These are phyloP conservation scores for Oryza longistaminata DNA, from an alignment of 176 grass and related monocot genomes.

Conservation along the genomic window DNA sequence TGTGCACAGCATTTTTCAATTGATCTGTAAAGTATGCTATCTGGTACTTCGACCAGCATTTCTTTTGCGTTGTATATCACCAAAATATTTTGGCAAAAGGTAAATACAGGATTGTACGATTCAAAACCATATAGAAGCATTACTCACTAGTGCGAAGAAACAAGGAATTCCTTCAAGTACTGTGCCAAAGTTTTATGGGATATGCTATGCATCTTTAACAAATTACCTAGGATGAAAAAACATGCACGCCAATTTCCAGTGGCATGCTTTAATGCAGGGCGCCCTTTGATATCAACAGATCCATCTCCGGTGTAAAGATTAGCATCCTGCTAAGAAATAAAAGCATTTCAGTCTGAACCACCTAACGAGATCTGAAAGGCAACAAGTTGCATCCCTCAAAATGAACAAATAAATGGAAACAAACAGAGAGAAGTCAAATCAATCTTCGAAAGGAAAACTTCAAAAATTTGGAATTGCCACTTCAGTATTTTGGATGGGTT, in stretches of 20 bases:
- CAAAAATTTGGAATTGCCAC: not conserved
- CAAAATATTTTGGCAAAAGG: not conserved
- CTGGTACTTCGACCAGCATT: not conserved
- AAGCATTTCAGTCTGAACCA: not conserved
- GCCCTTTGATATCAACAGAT: slow-evolving; percentile 54
- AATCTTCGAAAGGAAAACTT: not conserved
- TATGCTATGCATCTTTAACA: not conserved
- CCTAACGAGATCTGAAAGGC: not conserved
- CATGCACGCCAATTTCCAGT: slow-evolving; percentile 74
- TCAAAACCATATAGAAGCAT: not conserved
- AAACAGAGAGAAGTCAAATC: not conserved
- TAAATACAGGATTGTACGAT: not conserved
- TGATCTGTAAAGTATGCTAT: not conserved
- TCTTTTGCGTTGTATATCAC: not conserved
- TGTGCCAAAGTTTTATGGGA: not conserved
- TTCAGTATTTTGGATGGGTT: not conserved
- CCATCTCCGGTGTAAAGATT: slow-evolving; percentile 57
- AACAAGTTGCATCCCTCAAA: not conserved
- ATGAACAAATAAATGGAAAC: not conserved
- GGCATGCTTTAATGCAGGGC: slow-evolving; percentile 39
- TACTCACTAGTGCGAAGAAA: not conserved
- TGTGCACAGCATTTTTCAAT: not conserved
- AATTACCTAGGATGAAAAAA: slow-evolving; percentile 43
- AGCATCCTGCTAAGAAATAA: slow-evolving; percentile 38
- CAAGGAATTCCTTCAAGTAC: not conserved